Evolutionary conservation across 169 alveolate genomes (phyloP).

Genomic region (Cryptosporidium muris): DNA sequence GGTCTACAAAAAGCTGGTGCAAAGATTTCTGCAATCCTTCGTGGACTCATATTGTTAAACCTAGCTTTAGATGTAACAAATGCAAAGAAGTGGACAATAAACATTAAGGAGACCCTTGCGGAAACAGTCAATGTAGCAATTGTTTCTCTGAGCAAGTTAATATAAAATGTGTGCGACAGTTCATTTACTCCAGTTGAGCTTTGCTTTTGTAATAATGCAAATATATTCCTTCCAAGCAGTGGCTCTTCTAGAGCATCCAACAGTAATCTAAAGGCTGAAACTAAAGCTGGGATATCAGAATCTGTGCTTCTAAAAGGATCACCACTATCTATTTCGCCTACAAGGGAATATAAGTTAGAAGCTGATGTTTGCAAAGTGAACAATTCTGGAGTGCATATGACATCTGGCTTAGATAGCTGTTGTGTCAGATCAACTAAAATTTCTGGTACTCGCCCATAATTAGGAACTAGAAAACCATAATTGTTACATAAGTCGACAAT

Average conservation of each 20-base stretch:
- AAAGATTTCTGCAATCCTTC: slow-evolving; percentile 48
- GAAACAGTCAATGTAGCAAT: slow-evolving; percentile 29
- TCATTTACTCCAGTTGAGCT: slow-evolving; percentile 54
- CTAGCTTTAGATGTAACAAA: slow-evolving; percentile 37
- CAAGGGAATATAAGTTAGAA: slow-evolving; percentile 9
- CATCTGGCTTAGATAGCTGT: slow-evolving; percentile 52
- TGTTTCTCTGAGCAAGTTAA: slow-evolving; percentile 28
- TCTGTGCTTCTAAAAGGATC: slow-evolving; percentile 57
- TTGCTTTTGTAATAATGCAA: slow-evolving; percentile 21
- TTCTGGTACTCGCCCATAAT: slow-evolving; percentile 49
- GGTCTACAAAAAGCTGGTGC: slow-evolving; percentile 68
- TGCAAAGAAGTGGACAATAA: slow-evolving; percentile 20
- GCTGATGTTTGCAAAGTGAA: slow-evolving; percentile 39
- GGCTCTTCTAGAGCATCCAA: slow-evolving; percentile 40
- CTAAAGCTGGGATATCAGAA: slow-evolving; percentile 40
- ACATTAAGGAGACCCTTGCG: slow-evolving; percentile 6
- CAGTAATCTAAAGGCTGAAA: slow-evolving; percentile 46
- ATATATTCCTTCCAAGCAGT: slow-evolving; percentile 3
- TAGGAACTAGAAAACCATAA: slow-evolving; percentile 41
- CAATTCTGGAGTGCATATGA: slow-evolving; percentile 20
- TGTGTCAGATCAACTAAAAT: slow-evolving; percentile 53
- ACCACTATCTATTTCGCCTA: slow-evolving; percentile 57
- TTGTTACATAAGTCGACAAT: slow-evolving; percentile 17
- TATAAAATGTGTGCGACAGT: slow-evolving; percentile 36
- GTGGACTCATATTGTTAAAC: slow-evolving; percentile 55